Evolutionary conservation across 805 yeast genomes (phyloP), one percentile per base, ranked within the genome.

Genomic region (Sugiyamaella valdiviana): DNA sequence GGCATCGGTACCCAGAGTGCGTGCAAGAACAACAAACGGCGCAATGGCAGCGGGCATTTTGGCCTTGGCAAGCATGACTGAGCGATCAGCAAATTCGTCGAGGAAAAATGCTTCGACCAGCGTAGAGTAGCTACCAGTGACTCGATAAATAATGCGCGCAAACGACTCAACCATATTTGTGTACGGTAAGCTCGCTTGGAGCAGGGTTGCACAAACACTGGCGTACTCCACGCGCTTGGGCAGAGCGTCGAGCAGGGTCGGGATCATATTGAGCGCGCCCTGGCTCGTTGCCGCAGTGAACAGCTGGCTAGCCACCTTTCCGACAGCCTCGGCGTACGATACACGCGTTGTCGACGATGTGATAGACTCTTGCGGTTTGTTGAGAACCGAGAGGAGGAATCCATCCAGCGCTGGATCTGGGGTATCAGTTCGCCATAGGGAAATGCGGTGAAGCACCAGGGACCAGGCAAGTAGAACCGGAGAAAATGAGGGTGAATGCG

Each of bases 1-100:
- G 0, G 95, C 93, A 58, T 82, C 77, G 0, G 83, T 80, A 56
- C 85, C 84, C 23, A 80, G 74, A 5, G 15, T 24, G 7, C 82
- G 69, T 12, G 82, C 70, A 10, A 87, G 56, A 46, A 78, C 73
- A 36, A 88, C 64, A 50, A 82, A 80, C 0, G 91, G 82, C 1
- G 74, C 63, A 15, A 86, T 63, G 1, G 79, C 58, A 1, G 74
- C 60, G 0, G 98, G 98, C 52, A 86, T 76, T 59, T 90, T 88
- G 0, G 93, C 83, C 52, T 82, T 73, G 1, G 86, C 67, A 22
- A 87, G 61, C 14, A 77, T 68, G 24, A 82, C 58, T 3, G 74
- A 61, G 44, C 72, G 71, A 19, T 67, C 67, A 0, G 76, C 69
- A 1, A 70, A 64, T n/a, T 71, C 70, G 46, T 71, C 67, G 2